A percentile compares a stretch with the other conserved stretches of the same genome.
Evolutionary conservation across 441 rosid species (phyloP).

Genomic region (Gossypium gossypioides): DNA sequence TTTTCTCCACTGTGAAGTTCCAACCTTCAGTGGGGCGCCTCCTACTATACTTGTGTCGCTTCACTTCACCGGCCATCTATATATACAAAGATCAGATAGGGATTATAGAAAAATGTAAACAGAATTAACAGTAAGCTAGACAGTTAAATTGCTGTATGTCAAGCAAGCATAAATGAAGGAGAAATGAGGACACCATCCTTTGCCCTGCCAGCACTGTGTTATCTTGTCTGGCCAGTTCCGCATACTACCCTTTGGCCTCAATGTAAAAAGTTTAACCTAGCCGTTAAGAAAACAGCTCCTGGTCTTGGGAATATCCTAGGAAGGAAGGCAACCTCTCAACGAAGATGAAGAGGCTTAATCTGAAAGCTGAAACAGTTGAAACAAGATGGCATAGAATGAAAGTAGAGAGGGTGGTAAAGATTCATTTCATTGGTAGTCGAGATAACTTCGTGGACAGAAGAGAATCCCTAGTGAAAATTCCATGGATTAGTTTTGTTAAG

Average conservation of each 20-base stretch:
- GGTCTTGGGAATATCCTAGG: neutral
- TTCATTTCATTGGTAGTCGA: neutral
- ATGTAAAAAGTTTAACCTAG: neutral
- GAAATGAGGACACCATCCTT: neutral
- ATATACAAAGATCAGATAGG: neutral
- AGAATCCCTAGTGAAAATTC: neutral
- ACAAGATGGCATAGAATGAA: neutral
- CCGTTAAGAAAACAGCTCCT: neutral
- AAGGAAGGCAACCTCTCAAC: neutral
- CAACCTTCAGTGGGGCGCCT: slow-evolving; percentile 64
- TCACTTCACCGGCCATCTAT: slow-evolving; percentile 66
- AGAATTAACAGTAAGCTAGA: neutral
- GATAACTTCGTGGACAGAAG: neutral
- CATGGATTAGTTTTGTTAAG: neutral
- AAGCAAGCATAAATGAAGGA: neutral
- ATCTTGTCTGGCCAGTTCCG: neutral
- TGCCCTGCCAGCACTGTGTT: neutral
- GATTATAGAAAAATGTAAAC: neutral
- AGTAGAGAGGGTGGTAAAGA: neutral
- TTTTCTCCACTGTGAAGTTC: slow-evolving; percentile 71
- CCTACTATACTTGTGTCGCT: slow-evolving; percentile 75
- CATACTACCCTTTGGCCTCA: neutral
- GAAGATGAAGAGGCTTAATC: neutral
- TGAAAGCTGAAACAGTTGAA: neutral
- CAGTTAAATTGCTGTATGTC: neutral